Evolutionary conservation across 768 basidiomycete species (phyloP).

Genomic region (Nidularia pulvinata): DNA sequence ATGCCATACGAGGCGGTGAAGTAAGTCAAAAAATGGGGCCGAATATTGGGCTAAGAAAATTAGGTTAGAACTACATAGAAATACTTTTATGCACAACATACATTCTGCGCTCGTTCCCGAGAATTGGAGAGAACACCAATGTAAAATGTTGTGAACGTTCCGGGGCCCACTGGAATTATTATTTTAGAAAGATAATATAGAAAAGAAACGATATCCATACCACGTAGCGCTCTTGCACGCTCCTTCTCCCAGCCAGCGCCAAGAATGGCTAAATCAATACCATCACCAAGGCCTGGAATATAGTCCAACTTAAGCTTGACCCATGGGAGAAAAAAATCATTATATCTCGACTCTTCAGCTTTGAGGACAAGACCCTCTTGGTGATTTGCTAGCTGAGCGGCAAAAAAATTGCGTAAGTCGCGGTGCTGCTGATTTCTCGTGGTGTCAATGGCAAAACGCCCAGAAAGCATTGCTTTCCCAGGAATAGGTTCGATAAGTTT

Average conservation of each 20-base stretch:
- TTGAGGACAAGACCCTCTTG: conserved; percentile 83
- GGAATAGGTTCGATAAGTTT: conserved; percentile 45
- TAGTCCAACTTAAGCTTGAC: conserved; percentile 92
- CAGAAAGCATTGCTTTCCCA: conserved; percentile 66
- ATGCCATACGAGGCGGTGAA: conserved; percentile 82
- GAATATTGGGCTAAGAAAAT: conserved; percentile 29
- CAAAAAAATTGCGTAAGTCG: conserved; percentile 43
- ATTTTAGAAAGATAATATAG: background rate
- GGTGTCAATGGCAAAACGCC: conserved; percentile 48
- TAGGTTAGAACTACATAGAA: background rate
- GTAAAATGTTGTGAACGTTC: conserved; percentile 79
- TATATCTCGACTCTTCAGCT: conserved; percentile 66
- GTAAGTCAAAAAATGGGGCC: conserved; percentile 70
- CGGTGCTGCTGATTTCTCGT: conserved; percentile 10
- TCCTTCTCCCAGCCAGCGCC: conserved; percentile 82
- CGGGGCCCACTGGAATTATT: conserved; percentile 55
- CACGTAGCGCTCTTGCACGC: conserved; percentile 74
- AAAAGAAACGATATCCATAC: conserved; percentile 29
- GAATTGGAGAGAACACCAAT: conserved; percentile 65
- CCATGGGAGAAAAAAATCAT: conserved; percentile 69
- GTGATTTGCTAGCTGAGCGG: conserved; percentile 44
- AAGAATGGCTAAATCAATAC: conserved; percentile 74
- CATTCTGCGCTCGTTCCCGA: conserved; percentile 33
- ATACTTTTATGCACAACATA: conserved; percentile 9
- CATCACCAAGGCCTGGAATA: conserved; percentile 82